A percentile compares a stretch with the other conserved stretches of the same genome.
Evolutionary conservation across 2,329 filamentous ascomycete species (phyloP).

Genomic region (Penicillium crustosum): DNA sequence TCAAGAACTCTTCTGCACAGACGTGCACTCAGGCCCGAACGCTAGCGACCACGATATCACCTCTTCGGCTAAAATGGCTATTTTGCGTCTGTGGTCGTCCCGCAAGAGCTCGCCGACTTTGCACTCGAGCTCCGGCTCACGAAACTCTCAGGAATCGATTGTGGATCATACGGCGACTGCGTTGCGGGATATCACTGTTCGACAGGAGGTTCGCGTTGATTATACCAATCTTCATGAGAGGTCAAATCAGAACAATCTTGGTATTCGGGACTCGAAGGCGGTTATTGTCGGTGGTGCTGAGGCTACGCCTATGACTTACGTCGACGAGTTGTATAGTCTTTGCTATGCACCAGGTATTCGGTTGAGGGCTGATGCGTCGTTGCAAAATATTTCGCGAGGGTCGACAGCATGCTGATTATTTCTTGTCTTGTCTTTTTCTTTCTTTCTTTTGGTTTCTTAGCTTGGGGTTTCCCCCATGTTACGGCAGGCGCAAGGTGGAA

Average conservation of each 20-base stretch:
- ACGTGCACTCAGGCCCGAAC: constrained; percentile 26
- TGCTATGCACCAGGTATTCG: constrained; percentile 34
- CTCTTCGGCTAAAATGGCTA: constrained; percentile 21
- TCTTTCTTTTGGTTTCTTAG: background rate
- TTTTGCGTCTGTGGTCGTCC: constrained; percentile 25
- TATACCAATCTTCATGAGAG: constrained; percentile 33
- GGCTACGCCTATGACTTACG: constrained; percentile 41
- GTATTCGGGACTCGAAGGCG: constrained; percentile 24
- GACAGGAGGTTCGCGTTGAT: constrained; percentile 62
- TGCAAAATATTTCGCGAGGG: constrained; percentile 9
- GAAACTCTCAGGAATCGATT: constrained; percentile 25
- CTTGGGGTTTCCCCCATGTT: background rate
- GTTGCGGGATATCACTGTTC: constrained; percentile 62
- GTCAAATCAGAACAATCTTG: constrained; percentile 15
- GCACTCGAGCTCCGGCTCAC: background rate
- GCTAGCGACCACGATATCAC: constrained; percentile 26
- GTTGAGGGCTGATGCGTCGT: constrained; percentile 25
- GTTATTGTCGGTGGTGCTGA: constrained; percentile 29
- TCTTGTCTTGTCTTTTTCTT: background rate
- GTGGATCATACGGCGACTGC: constrained; percentile 17
- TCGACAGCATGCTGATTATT: constrained; percentile 3
- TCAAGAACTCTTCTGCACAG: constrained; percentile 57
- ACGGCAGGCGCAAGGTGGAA: background rate
- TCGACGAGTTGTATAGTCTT: constrained; percentile 48
- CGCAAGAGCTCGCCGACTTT: constrained; percentile 6